A percentile compares a stretch with the other conserved stretches of the same genome.
These are phyloP conservation scores for Poronia punctata DNA, from an alignment of 495 filamentous ascomycete species.

Conservation along the genomic window DNA sequence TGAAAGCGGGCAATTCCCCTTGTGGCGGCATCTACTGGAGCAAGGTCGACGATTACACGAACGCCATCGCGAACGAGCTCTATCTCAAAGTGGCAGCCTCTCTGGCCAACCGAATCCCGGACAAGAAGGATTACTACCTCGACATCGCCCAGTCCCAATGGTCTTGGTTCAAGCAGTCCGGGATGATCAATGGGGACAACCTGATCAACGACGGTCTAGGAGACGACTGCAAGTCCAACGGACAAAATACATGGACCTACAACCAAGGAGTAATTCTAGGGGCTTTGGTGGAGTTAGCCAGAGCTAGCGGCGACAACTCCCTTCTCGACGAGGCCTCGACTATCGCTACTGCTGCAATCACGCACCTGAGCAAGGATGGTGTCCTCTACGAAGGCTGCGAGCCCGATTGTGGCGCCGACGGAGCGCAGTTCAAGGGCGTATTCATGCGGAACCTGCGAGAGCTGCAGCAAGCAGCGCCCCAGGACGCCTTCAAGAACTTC, in stretches of 20 bases:
- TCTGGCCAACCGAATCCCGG: conserved; percentile 58
- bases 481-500: conserved; percentile 44
- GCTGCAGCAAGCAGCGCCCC: conserved; percentile 47
- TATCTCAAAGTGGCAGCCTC: conserved; percentile 63
- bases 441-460: conserved; percentile 64
- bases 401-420: conserved; percentile 54
- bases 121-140: conserved; percentile 45
- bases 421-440: conserved; percentile 70
- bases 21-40: conserved; percentile 68
- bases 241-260: conserved; percentile 60
- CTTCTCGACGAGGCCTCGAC: conserved; percentile 48
- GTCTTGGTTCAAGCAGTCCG: conserved; percentile 60
- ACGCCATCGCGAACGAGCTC: conserved; percentile 71
- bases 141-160: conserved; percentile 52
- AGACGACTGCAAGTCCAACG: conserved; percentile 57
- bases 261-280: conserved; percentile 77
- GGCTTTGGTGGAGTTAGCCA: conserved; percentile 59
- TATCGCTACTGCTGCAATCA: conserved; percentile 62
- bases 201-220: conserved; percentile 66
- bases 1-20: conserved; percentile 49
- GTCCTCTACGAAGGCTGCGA: conserved; percentile 64
- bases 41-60: conserved; percentile 52
- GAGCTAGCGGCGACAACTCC: conserved; percentile 45
- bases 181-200: conserved; percentile 58
- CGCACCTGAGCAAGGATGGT: conserved; percentile 44